Evolutionary conservation across 2,329 filamentous ascomycete genomes (phyloP).

Genomic region (Thielaviopsis punctulata): DNA sequence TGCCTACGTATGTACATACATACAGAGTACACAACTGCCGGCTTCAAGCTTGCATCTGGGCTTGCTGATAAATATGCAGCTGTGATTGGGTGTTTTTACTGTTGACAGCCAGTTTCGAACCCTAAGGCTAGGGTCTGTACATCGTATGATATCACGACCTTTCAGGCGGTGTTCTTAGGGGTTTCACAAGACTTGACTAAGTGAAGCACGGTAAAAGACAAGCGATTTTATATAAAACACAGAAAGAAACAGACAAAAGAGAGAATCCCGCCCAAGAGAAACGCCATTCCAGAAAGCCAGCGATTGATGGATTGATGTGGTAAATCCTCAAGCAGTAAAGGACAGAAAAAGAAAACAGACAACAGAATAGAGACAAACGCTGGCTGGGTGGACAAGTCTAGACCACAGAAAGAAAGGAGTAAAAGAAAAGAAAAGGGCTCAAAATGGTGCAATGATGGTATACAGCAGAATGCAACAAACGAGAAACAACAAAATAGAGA

Average conservation of each 20-base stretch:
- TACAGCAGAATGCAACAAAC: constrained; percentile 1
- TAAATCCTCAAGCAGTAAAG: not conserved
- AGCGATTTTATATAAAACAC: not conserved
- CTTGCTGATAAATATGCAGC: not conserved
- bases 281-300: not conserved
- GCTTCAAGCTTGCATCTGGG: too few relatives aligned
- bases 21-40: too few relatives aligned
- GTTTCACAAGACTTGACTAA: not conserved
- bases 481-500: not conserved
- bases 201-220: not conserved
- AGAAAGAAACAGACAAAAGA: not conserved
- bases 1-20: not conserved
- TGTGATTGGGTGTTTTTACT: not conserved
- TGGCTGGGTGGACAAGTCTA: not conserved
- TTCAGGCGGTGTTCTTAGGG: too few relatives aligned
- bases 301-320: not conserved
- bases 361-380: not conserved
- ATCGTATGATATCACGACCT: too few relatives aligned
- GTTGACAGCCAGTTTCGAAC: not conserved
- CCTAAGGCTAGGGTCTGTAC: not conserved
- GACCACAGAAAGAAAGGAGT: not conserved
- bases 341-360: not conserved
- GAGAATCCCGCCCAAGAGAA: not conserved
- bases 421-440: not conserved
- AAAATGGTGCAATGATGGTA: not conserved